Base-by-base conservation (phyloP, 805 yeast genomes). In the Phaffomyces opuntiae region DNA sequence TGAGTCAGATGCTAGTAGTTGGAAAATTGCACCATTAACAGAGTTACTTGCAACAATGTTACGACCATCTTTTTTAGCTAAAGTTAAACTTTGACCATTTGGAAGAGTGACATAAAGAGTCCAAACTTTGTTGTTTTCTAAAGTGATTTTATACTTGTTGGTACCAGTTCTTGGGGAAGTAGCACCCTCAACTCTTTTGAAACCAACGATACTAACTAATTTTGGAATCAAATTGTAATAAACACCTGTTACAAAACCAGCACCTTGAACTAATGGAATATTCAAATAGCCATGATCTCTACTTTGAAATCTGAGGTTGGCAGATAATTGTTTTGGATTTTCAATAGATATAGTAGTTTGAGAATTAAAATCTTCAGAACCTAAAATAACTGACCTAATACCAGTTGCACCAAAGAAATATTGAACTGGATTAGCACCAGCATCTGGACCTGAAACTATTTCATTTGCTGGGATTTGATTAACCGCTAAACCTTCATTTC, bases 201-300 rank as follows among this genome's bases (percentile, higher is more conserved):
- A 68, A 0, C 95, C 95, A 26, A 84, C 83, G 27, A 72, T 74
- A 24, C 86, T 77, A n/a, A 73, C 70, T 25, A 84, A 52, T 48
- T 65, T 61, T 3, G 88, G 84, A 27, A 70, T 69, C 54, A 81
- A 64, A 48, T 69, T 65, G 57, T 74, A 72, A 51, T 75, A 82
- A 25, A 75, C 63, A 26, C 81, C 87, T 31, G 96, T 83, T 14
- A 86, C 77, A 50, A 86, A 80, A 7, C 96, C 96, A 74, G 74
- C 73, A 45, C 97, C 97, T 62, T 84, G 90, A 7, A 83, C 85
- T 45, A 85, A 57, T 5, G 91, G 90, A 35, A 76, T 60, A 32
- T 67, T 67, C 43, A 81, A 59, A 32, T 65, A 69, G 39, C 77
- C 78, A 14, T 56, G 45, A 16, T 40, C 53, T 27, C 52, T 48